A percentile compares a stretch with the other conserved stretches of the same genome.
These are phyloP conservation scores for Neurospora sp. DNA, from an alignment of 2,329 filamentous ascomycete genomes.

Conservation along the genomic window DNA sequence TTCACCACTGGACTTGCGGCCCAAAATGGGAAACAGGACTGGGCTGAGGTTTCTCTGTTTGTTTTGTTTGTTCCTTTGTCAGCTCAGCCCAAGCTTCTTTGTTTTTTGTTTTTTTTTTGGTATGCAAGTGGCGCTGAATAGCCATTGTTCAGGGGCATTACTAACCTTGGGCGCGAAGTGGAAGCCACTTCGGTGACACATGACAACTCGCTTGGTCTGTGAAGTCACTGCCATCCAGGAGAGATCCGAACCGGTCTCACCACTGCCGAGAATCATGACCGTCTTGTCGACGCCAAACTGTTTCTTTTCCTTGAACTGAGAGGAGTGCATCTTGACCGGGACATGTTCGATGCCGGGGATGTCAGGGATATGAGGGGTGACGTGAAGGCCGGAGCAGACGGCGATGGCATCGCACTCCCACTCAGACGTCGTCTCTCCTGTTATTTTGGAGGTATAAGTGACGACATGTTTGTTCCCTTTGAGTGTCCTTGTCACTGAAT, in stretches of 20 bases:
- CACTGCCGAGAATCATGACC: constrained; percentile 27
- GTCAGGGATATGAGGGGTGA: constrained; percentile 22
- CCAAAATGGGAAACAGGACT: constrained; percentile 7
- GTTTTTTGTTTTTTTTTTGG: neutral
- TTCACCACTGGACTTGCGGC: constrained; percentile 5
- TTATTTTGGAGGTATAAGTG: neutral
- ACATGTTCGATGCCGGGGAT: constrained; percentile 24
- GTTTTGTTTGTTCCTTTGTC: neutral
- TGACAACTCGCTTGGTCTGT: constrained; percentile 24
- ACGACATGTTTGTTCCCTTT: constrained; percentile 14
- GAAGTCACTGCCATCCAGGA: constrained; percentile 27
- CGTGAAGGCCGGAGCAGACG: constrained; percentile 28
- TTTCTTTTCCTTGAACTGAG: constrained; percentile 24
- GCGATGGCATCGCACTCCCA: constrained; percentile 28
- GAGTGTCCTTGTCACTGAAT: constrained; percentile 10
- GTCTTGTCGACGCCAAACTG: constrained; percentile 25
- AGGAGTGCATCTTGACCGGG: constrained; percentile 24
- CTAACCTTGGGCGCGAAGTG: constrained; percentile 26
- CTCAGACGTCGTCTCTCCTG: neutral
- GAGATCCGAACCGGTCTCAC: constrained; percentile 29
- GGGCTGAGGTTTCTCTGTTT: constrained; percentile 20
- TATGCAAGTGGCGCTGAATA: neutral
- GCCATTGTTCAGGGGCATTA: neutral
- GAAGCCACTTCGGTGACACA: constrained; percentile 29
- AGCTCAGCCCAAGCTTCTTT: neutral